Percentiles rank a stretch among this genome's conserved stretches.
Conservation (phyloP, 345 rosid species). For the Noccaea bulbosa region DNA sequence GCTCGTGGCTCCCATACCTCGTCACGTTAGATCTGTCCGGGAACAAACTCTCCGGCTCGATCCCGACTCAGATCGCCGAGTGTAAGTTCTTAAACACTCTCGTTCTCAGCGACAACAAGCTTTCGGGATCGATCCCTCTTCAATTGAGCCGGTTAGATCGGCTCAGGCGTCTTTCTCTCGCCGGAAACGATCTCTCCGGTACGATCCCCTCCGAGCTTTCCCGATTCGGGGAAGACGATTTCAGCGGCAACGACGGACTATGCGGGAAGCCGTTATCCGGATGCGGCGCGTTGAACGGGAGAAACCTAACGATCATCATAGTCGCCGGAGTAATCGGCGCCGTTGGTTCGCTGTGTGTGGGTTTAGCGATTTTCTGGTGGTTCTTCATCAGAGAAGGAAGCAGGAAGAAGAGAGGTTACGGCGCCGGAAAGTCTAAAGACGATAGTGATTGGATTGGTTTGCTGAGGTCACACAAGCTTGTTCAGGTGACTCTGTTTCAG, state of each 20-base stretch:
- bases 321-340: slow-evolving; percentile 63
- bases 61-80: slow-evolving; percentile 54
- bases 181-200: slow-evolving; percentile 57
- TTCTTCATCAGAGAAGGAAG: slow-evolving; percentile 50
- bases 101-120: slow-evolving; percentile 46
- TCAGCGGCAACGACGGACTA: slow-evolving; percentile 49
- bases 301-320: slow-evolving; percentile 49
- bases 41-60: slow-evolving; percentile 54
- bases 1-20: slow-evolving; percentile 62
- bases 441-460: slow-evolving; percentile 59
- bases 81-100: slow-evolving; percentile 61
- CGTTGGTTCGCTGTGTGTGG: slow-evolving; percentile 51
- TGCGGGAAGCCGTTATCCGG: slow-evolving; percentile 60
- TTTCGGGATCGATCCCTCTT: slow-evolving; percentile 62
- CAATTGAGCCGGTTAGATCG: slow-evolving; percentile 55
- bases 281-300: slow-evolving; percentile 61
- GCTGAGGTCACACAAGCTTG: slow-evolving; percentile 65
- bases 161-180: slow-evolving; percentile 52
- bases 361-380: slow-evolving; percentile 63
- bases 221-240: slow-evolving; percentile 42
- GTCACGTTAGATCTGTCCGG: slow-evolving; percentile 63
- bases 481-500: slow-evolving; percentile 68
- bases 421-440: slow-evolving; percentile 49
- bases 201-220: slow-evolving; percentile 55
- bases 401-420: slow-evolving; percentile 52